Base-by-base conservation (phyloP, 2,329 filamentous ascomycete genomes). In the Fusarium transvaalense region DNA sequence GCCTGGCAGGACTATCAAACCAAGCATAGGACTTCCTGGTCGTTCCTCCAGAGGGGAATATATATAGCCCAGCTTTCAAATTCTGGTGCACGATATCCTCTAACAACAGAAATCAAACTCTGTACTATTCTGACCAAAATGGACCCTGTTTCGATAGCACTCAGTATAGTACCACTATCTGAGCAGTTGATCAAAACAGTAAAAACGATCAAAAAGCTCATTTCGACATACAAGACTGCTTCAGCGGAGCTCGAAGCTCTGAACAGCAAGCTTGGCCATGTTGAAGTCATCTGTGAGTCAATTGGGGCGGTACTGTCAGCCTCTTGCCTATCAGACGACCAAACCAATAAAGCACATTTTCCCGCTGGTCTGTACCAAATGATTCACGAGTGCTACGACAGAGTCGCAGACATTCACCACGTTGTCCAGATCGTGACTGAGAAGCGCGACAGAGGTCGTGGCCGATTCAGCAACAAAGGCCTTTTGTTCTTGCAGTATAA, bases 171-270 rank as follows among this genome's bases (percentile, higher is more conserved):
- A 2, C 53, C 66, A 0, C 10, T 67, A 4, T 57, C 51, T 15
- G 31, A 61, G 19, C 63, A 70, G n/a, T 32, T 70, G 1, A 27
- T 48, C 8, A 31, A 46, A 4, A 45, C 45, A 0, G 48, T 43
- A 0, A 43, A 10, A 0, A 29, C 63, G 0, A 61, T 70, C 19
- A 57, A 57, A 3, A 25, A 43, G 4, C 9, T 63, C 37, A 69
- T 67, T 6, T 10, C 31, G 0, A 19, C 45, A 10, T 70, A 65
- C 34, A 67, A 45, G 8, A 67, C 56, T 15, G 66, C 68, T 1
- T 25, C 59, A 3, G 55, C 35, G 3, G 58, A 64, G 13, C 31
- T 70, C 1, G 6, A 46, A 1, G 12, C 2, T 4, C 52, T 67
- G 4, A 47, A 35, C 0, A 10, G 31, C 6, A 61, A 47, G 13